Conservation (phyloP, 768 basidiomycete genomes). For the Scleroderma citrinum region DNA sequence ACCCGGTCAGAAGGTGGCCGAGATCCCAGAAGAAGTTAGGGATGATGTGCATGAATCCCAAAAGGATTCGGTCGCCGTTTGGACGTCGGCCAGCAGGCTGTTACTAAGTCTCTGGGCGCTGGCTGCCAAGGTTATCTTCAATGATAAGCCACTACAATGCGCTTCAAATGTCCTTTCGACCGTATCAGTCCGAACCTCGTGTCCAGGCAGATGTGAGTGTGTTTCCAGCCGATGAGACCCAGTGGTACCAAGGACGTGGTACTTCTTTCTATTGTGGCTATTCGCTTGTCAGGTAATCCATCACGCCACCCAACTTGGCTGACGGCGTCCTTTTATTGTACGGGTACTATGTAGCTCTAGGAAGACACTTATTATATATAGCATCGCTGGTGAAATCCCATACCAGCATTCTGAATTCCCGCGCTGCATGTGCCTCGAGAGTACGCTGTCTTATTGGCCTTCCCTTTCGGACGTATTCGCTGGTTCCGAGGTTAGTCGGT, state of each 20-base stretch:
- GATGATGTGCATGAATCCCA: slow-evolving; percentile 44
- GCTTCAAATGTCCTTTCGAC: slow-evolving; percentile 57
- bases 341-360: slow-evolving; percentile 64
- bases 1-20: slow-evolving; percentile 40
- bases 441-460: too few species aligned
- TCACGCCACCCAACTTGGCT: slow-evolving; percentile 1
- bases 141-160: slow-evolving; percentile 52
- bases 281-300: slow-evolving; percentile 43
- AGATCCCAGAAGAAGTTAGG: slow-evolving; percentile 52
- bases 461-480: too few species aligned
- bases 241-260: slow-evolving; percentile 75
- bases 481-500: too few species aligned
- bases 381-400: slow-evolving; percentile 69
- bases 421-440: too few species aligned
- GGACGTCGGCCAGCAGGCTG: slow-evolving; percentile 39
- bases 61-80: slow-evolving; percentile 47
- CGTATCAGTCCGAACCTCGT: slow-evolving; percentile 67
- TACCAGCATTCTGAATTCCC: slow-evolving; percentile 69
- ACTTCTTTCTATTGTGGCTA: slow-evolving; percentile 82
- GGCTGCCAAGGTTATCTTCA: slow-evolving; percentile 21
- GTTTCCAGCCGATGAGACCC: slow-evolving; percentile 59
- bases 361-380: slow-evolving; percentile 74
- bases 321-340: slow-evolving; percentile 20
- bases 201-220: slow-evolving; percentile 62
- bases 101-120: not conserved